Evolutionary conservation across 1,139 yeast species (phyloP), one percentile per base, ranked within the genome.

Genomic region (Hyphopichia buzzinii): DNA sequence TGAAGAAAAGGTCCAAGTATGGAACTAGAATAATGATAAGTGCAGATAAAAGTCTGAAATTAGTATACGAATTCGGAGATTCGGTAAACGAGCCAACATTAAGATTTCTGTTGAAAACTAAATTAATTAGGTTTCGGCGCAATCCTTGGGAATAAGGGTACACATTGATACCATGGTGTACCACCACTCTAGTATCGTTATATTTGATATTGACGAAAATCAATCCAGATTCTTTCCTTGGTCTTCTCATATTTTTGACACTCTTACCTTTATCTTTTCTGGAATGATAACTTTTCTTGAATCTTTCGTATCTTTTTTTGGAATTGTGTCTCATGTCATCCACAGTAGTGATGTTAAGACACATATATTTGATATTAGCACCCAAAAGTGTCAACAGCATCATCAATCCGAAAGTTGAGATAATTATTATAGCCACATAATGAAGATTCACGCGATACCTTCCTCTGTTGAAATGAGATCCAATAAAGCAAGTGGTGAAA

Each of bases 331-430:
- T 47, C 28, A 65, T 40, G 30, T 63, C 71, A 40, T 67, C 73
- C 13, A 65, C 41, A 0, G 85, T 72, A 2, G 83, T 73, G 39
- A 65, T 55, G 44, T 80, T 79, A 11, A 39, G 42, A 3, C 44
- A 34, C 25, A 77, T 59, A 47, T 72, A 73, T 26, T 57, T 47
- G 2, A 70, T 13, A 48, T 74, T 73, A 17, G 65, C 51, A 4
- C 49, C 47, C 11, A 65, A 43, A 34, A 79, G 53, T 0, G 69
- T 63, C 1, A 53, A 38, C 3, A 74, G 48, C 64, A 78, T 64
- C 2, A 73, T 14, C 10, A 71, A 41, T 11, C 16, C 14, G 25
- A 72, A 54, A 7, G 65, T 67, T 28, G 65, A 46, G 5, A 69
- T 37, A 0, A 76, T 55, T 30, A 67, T 67, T 17, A 70, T 33